Conservation (phyloP, 2,329 filamentous ascomycete species). For the Sphaerulina populicola region DNA sequence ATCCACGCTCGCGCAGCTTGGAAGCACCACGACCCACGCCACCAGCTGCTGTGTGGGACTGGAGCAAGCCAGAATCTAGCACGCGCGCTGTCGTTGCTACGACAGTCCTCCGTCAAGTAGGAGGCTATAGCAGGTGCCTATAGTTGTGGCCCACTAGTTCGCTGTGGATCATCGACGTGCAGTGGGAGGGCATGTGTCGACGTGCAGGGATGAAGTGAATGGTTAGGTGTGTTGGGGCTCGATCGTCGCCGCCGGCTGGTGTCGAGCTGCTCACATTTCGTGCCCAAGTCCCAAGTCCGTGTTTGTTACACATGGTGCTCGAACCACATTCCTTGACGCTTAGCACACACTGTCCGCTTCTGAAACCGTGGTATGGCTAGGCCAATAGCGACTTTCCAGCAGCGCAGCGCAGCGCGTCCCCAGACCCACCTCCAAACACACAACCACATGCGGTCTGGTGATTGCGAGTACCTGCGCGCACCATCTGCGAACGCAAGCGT, state of each 20-base stretch:
- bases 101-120: constrained; percentile 4
- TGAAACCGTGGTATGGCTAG: constrained; percentile 18
- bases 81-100: constrained; percentile 16
- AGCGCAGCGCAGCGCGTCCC: no score
- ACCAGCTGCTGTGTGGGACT: constrained; percentile 29
- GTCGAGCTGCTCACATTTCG: background rate
- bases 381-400: constrained; percentile 13
- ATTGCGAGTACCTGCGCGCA: constrained; percentile 27
- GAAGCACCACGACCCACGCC: constrained; percentile 28
- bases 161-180: constrained; percentile 22
- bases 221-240: constrained; percentile 13
- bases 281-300: background rate
- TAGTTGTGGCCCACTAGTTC: constrained; percentile 18
- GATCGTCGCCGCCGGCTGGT: background rate
- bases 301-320: constrained; percentile 21
- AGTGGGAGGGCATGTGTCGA: constrained; percentile 26
- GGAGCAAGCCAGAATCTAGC: constrained; percentile 20
- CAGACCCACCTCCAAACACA: constrained; percentile 10
- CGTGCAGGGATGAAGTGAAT: constrained; percentile 15
- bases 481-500: constrained; percentile 30
- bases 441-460: constrained; percentile 17
- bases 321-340: constrained; percentile 24
- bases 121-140: constrained; percentile 17
- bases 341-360: constrained; percentile 14
- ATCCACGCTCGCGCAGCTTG: constrained; percentile 22